A percentile compares a stretch with the other conserved stretches of the same genome.
These are phyloP conservation scores for Hypoxylon cercidicola DNA, from an alignment of 495 filamentous ascomycete genomes.

Conservation along the genomic window DNA sequence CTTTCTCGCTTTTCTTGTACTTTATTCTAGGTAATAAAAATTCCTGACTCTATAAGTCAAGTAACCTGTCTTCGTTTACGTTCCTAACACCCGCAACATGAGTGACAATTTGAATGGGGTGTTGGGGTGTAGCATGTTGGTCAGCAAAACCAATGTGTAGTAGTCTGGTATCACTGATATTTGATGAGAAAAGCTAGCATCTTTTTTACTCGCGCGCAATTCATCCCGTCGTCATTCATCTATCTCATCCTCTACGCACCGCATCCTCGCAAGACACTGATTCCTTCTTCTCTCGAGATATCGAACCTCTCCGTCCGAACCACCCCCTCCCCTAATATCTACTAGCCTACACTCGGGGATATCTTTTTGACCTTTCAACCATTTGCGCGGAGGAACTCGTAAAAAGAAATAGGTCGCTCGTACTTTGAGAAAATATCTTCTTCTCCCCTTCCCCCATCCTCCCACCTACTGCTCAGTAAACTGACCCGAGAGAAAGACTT, in stretches of 20 bases:
- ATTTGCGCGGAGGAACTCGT: background rate
- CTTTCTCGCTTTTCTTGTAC: no score
- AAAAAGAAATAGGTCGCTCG: constrained; percentile 14
- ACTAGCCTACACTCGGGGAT: background rate
- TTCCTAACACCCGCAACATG: no score
- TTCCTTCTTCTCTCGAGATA: no score
- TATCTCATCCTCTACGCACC: no score
- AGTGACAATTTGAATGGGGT: background rate
- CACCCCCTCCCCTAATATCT: no score
- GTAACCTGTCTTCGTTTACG: no score
- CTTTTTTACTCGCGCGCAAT: background rate
- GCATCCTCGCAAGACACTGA: no score
- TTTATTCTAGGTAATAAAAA: no score
- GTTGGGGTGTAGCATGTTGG: background rate
- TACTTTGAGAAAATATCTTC: constrained; percentile 6
- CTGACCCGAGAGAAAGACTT: no score
- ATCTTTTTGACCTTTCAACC: background rate
- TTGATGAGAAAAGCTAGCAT: background rate
- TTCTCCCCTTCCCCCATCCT: background rate
- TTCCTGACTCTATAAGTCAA: no score
- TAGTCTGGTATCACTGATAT: constrained; percentile 1
- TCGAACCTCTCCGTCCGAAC: no score
- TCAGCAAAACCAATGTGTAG: background rate
- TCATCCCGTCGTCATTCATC: background rate
- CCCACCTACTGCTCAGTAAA: no score